Base-by-base conservation (phyloP, 2,329 filamentous ascomycete species). In the Penicillium capsulatum region DNA sequence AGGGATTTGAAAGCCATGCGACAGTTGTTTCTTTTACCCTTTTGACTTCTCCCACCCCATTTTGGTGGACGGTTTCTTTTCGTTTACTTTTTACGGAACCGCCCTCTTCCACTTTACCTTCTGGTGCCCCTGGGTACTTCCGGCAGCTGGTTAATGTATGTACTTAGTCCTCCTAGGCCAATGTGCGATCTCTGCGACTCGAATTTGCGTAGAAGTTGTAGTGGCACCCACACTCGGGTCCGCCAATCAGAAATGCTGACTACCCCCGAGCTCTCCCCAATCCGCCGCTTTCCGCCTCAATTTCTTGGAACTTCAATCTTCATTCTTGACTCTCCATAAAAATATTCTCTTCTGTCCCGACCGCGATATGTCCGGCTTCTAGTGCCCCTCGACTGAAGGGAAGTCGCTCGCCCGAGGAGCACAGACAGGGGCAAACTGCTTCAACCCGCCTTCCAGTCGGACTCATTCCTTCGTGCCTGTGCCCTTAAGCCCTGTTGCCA, bases 141-240 rank as follows among this genome's bases (percentile, higher is more conserved):
- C 51, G 56, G 48, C 54, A 61, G 54, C 54, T 59, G 57, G 55
- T 60, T 62, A 61, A 62, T 64, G 59, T 63, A 61, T 62, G 55
- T 64, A 63, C 50, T 53, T 60, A 59, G 54, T 60, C 48, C 50
- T 49, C 48, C 35, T 36, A 47, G 36, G 42, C 34, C 45, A 49
- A 36, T 48, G 13, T 42, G 40, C 36, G 40, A 40, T 42, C 31
- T 31, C 35, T 31, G 31, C 4, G 36, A 28, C 31, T n/a, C n/a
- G 27, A 17, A 22, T 20, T 24, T 33, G 31, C 19, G 34, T 43
- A 39, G 34, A 32, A 39, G 38, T 36, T 20, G 15, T 24, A 31
- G 34, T 38, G 34, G 19, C 31, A 28, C 24, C 9, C 26, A 11
- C 14, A 17, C 11, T 13, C 35, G 30, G n/a, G 15, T 22, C 39